Evolutionary conservation across 768 basidiomycete species (phyloP), one percentile per base, ranked within the genome.

Genomic region (Nidula microcarpa): DNA sequence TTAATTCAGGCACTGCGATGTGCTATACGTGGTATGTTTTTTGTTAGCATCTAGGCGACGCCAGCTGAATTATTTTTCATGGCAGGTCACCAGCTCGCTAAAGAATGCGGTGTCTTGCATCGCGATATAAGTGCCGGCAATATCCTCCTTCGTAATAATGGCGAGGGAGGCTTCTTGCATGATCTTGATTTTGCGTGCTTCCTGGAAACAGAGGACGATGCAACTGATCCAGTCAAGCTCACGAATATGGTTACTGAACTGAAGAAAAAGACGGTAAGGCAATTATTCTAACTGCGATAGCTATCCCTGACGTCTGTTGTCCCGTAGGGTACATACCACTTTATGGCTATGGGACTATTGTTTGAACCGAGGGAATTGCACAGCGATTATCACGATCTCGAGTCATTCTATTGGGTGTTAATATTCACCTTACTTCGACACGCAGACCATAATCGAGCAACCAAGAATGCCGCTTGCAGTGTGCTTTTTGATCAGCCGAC

Each of bases 101-200:
- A 8, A 18, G 18, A 43, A 33, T 51, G 50, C 32, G 50, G 50
- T 7, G 14, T 51, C 13, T 39, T 43, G 14, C 50, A 51, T 43
- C 23, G 51, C 18, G 51, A 45, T 33, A 45, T 52, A 17, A 45
- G 51, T 46, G 23, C 51, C 11, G 33, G 33, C 43, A 52, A 52
- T 34, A 45, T 52, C 18, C 35, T 52, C 13, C 6, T 52, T 4
- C 4, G 30, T 13, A 30, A 45, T n/a, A 14, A 34, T 23, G 41
- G 36, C n/a, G 5, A 9, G 16, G 8, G 33, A 46, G 51, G 51
- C 6, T 45, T 52, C 18, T 11, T 52, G 37, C 51, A 52, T 33
- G 51, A 52, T 33, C n/a, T 45, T 23, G 51, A 52, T 45, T 45
- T 41, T 41, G 11, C 39, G 2, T 41, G 39, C 16, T 11, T 11